Conservation (phyloP, 495 filamentous ascomycete genomes). For the Penicillium robsamsonii region DNA sequence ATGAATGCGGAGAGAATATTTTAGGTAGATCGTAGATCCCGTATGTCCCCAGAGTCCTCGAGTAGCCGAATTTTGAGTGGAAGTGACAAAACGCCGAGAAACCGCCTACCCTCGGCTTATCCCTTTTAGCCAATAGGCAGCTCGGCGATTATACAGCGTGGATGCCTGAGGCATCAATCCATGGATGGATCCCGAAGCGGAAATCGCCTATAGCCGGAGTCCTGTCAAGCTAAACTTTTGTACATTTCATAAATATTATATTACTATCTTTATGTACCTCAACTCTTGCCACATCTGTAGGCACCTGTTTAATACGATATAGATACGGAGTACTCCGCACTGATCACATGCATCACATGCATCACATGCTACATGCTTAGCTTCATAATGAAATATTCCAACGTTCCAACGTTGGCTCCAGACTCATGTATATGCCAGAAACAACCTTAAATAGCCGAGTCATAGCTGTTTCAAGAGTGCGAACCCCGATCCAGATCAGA, state of each 20-base stretch:
- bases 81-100: slow-evolving; percentile 27
- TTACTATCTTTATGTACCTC: background rate
- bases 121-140: slow-evolving; percentile 30
- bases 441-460: slow-evolving; percentile 13
- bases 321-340: background rate
- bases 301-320: background rate
- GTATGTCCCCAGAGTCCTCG: slow-evolving; percentile 14
- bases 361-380: slow-evolving; percentile 21
- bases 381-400: background rate
- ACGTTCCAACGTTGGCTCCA: slow-evolving; percentile 18
- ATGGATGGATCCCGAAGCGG: background rate
- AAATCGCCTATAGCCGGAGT: background rate
- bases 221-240: background rate
- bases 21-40: slow-evolving; percentile 2
- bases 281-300: background rate
- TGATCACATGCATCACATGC: slow-evolving; percentile 23
- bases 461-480: background rate
- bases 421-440: background rate
- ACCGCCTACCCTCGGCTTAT: slow-evolving; percentile 33
- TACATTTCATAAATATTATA: too few species aligned
- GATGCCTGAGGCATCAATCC: background rate
- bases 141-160: slow-evolving; percentile 19
- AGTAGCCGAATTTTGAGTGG: slow-evolving; percentile 24
- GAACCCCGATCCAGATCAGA: background rate
- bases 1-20: slow-evolving; percentile 13